Evolutionary conservation across 495 filamentous ascomycete species (phyloP), one percentile per base, ranked within the genome.

Genomic region (Trichoderma virens): DNA sequence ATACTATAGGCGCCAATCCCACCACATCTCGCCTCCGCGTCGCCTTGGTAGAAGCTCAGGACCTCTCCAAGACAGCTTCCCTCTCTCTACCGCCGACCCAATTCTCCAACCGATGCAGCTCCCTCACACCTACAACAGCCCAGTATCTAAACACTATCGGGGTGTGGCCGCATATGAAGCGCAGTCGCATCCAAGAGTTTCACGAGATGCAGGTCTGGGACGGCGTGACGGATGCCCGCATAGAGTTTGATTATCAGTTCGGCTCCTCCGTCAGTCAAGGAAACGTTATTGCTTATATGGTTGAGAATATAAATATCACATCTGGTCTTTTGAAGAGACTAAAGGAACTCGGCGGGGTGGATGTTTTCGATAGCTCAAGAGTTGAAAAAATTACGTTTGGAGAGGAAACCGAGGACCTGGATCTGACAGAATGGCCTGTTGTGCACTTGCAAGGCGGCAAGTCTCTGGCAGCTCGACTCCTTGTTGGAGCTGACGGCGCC

Each of bases 151-250:
- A 85, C 39, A 73, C 74, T n/a, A 93, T 94, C 62, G 93, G 93
- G 23, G 94, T 89, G 8, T 99, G 93, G 93, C 74, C 80, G n/a
- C 84, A 93, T 69, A 71, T 96, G 31, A 80, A 89, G 62, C 70
- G 71, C 9, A 75, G 81, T 3, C 82, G 95, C n/a, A 83, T 92
- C 16, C 93, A 97, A 74, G 79, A 84, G 2, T 99, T 97, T 73
- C 85, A 93, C 51, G 88, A 90, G 66, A 99, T 99, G 94, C 78
- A 85, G 69, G 93, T 98, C 11, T 99, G 94, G 94, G 94, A 99
- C 75, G 94, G 94, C 63, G 86, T 97, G 63, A 88, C 89, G 18
- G 90, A 85, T 62, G 88, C 92, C 41, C 83, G 86, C 59, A 96
- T 99, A 73, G 87, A 89, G 63, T 99, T 99, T 74, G 89, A 94